phyloP scores from a whole-genome alignment of 2,329 filamentous ascomycete genomes.

The Fusarium redolens region DNA sequence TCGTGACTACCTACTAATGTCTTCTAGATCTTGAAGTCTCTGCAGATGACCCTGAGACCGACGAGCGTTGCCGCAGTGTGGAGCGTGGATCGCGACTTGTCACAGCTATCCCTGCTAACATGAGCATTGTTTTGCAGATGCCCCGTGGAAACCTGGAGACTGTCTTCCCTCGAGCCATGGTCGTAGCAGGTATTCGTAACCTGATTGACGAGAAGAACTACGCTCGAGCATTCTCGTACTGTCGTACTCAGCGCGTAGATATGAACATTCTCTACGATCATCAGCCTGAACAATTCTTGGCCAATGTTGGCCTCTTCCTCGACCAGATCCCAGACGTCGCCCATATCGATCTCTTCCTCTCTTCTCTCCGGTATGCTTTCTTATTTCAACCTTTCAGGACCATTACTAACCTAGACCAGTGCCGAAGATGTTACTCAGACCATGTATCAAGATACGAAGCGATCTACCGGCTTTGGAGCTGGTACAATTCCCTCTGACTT shows the following conservation, averaged over 20 bases:
- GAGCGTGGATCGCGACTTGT: constrained; percentile 90
- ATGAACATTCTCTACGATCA: constrained; percentile 98
- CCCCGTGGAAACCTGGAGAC: constrained; percentile 96
- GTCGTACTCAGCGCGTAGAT: constrained; percentile 92
- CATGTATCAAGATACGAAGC: constrained; percentile 90
- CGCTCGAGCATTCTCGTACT: constrained; percentile 84
- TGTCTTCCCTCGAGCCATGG: constrained; percentile 91
- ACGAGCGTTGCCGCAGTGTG: constrained; percentile 91
- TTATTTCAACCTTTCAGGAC: neutral
- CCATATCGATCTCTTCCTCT: constrained; percentile 91
- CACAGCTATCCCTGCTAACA: constrained; percentile 88
- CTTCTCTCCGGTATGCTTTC: constrained; percentile 75
- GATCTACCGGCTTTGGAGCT: constrained; percentile 33
- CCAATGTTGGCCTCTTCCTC: constrained; percentile 79
- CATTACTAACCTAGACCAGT: constrained; percentile 55
- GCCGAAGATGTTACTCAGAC: constrained; percentile 94
- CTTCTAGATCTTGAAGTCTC: constrained; percentile 80
- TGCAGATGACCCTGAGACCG: constrained; percentile 86
- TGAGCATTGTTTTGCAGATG: constrained; percentile 91
- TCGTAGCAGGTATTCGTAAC: constrained; percentile 87
- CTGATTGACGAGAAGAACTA: constrained; percentile 86
- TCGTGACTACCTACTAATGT: constrained; percentile 33
- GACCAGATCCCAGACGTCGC: constrained; percentile 85
- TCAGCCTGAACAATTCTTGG: constrained; percentile 85
- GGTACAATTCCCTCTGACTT: constrained; percentile 19